Base-by-base conservation (phyloP, 805 yeast genomes). In the Teunomyces barrocoloradensis region DNA sequence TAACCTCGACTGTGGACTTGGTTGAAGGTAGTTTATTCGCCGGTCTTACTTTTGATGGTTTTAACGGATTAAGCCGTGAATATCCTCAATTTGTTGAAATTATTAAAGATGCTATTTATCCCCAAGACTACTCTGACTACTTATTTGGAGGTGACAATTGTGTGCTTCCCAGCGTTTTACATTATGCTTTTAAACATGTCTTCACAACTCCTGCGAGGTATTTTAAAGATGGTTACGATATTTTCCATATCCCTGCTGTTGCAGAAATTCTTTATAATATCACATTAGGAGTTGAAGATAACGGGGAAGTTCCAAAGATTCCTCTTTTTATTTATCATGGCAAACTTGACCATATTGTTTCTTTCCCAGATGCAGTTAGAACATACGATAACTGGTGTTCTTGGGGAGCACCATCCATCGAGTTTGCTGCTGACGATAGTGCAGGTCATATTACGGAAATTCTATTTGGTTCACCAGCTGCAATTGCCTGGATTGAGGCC, bases 41-140 rank as follows among this genome's bases (percentile, higher is more conserved):
- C 5, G 73, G 71, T 2, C 54, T 69, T 20, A 57, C 57, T 18
- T 60, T 66, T 4, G 43, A 46, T 36, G 70, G 65, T 2, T 46
- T 70, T 11, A 52, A 54, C 23, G 74, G 75, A 2, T 56, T 69
- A 42, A 47, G 54, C 17, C 53, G 61, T 29, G 71, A 64, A 42
- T 68, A 67, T 45, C 67, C 72, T 5, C 58, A 48, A 6, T 40
- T 63, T 10, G 30, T 42, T n/a, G 44, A 33, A 3, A 20, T 23
- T n/a, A 39, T 54, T 20, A 15, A 44, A 2, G 32, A 38, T 5
- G 34, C 48, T 3, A 20, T 55, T 7, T 25, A 25, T 25, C 11
- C 20, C 23, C 12, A 42, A 46, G 38, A 46, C 42, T 28, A 41
- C 27, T 9, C 27, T 11, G 27, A 36, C 9, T 20, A 32, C 17